Conservation (phyloP, 192 early-diverging fungal species). For the Coemansia sp. region DNA sequence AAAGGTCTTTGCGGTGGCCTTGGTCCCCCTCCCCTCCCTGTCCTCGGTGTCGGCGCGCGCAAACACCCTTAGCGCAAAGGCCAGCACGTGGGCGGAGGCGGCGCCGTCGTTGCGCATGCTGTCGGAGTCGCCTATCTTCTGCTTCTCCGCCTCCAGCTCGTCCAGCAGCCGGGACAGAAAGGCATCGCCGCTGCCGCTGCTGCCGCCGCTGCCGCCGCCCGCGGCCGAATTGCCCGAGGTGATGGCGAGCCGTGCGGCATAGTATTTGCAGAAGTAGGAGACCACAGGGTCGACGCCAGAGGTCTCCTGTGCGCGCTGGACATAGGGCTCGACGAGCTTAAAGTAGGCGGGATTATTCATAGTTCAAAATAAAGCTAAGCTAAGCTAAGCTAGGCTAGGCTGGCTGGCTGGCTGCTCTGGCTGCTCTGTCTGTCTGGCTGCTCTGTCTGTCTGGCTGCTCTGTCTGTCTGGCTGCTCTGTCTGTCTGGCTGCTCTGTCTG, state of each 20-base stretch:
- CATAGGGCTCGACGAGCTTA: conserved; percentile 67
- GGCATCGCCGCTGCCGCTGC: conserved; percentile 51
- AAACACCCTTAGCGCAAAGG: conserved; percentile 89
- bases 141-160: conserved; percentile 78
- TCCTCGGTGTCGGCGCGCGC: conserved; percentile 90
- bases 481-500: too few relatives aligned
- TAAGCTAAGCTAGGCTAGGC: too few relatives aligned
- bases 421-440: too few relatives aligned
- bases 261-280: conserved; percentile 89
- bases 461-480: too few relatives aligned
- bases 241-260: conserved; percentile 81
- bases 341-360: conserved; percentile 69
- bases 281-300: conserved; percentile 78
- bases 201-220: too few relatives aligned
- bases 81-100: conserved; percentile 79
- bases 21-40: conserved; percentile 70
- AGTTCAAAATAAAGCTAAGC: neutral
- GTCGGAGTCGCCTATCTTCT: conserved; percentile 59
- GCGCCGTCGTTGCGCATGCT: conserved; percentile 73
- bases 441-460: too few relatives aligned
- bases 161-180: conserved; percentile 74
- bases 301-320: conserved; percentile 84
- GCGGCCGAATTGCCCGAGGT: conserved; percentile 55
- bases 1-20: conserved; percentile 87
- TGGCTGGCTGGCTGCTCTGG: neutral